Evolutionary conservation across 2,329 filamentous ascomycete genomes (phyloP).

Genomic region (Exophiala dermatitidis): DNA sequence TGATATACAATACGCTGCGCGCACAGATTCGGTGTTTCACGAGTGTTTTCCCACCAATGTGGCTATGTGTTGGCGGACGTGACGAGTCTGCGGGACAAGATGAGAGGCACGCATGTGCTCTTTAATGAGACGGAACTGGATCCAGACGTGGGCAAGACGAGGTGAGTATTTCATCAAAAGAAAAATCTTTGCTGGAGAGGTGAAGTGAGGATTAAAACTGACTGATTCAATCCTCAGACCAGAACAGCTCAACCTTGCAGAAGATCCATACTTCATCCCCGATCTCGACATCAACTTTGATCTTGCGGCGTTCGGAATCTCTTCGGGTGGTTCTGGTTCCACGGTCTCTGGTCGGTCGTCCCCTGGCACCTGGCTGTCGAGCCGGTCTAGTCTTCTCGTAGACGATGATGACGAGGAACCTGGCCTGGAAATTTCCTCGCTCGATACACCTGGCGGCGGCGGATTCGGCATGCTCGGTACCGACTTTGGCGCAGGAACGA

Average conservation of each 20-base stretch:
- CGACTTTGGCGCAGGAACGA: conserved; percentile 34
- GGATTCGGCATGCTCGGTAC: conserved; percentile 36
- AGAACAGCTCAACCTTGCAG: conserved; percentile 66
- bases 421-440: conserved; percentile 44
- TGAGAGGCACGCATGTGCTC: conserved; percentile 59
- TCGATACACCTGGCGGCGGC: conserved; percentile 37
- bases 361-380: conserved; percentile 19
- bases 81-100: conserved; percentile 64
- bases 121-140: conserved; percentile 58
- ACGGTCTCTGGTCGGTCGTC: conserved; percentile 27
- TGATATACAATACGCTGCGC: too few species aligned
- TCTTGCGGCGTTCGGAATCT: conserved; percentile 40
- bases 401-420: conserved; percentile 28
- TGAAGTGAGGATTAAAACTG: background rate
- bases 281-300: conserved; percentile 55
- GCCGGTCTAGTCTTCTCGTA: conserved; percentile 30
- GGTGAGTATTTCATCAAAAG: conserved; percentile 46
- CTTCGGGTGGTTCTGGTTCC: conserved; percentile 34
- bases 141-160: conserved; percentile 61
- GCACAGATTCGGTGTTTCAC: conserved; percentile 64
- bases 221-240: conserved; percentile 45
- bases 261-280: conserved; percentile 75
- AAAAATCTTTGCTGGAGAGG: background rate
- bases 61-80: conserved; percentile 76
- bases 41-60: conserved; percentile 82